Conservation (phyloP, 2,329 filamentous ascomycete species). For the Lachnellula cervina region DNA sequence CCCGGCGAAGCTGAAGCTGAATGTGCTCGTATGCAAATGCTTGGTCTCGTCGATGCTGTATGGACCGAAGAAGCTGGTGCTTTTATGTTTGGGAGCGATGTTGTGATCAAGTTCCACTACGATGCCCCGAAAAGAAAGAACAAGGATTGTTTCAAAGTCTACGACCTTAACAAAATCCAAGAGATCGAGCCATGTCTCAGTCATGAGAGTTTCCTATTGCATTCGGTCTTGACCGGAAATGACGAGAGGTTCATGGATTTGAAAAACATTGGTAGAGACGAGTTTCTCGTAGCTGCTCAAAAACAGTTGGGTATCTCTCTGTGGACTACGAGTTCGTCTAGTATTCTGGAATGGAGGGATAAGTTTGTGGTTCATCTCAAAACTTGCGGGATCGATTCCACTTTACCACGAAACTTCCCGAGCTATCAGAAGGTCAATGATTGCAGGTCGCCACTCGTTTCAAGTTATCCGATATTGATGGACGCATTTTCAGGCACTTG, state of each 20-base stretch:
- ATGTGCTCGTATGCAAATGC: conserved; percentile 75
- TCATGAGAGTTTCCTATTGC: not conserved
- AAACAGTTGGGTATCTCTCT: not conserved
- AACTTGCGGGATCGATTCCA: not conserved
- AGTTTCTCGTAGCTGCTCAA: not conserved
- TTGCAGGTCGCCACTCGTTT: not conserved
- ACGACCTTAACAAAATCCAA: not conserved
- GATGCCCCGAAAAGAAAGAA: conserved; percentile 4
- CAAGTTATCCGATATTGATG: not conserved
- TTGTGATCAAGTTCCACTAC: conserved; percentile 32
- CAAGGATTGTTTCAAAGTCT: conserved; percentile 1
- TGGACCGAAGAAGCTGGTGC: conserved; percentile 93
- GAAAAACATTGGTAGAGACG: not conserved
- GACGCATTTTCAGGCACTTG: not conserved
- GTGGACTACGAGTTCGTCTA: not conserved
- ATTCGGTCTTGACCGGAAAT: not conserved
- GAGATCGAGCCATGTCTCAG: not conserved
- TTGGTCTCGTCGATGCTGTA: conserved; percentile 81
- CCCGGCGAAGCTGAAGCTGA: conserved; percentile 93
- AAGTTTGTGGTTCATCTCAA: not conserved
- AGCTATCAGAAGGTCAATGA: not conserved
- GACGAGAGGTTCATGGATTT: not conserved
- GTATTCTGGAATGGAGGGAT: not conserved
- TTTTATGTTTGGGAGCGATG: conserved; percentile 73
- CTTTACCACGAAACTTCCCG: not conserved